These are phyloP conservation scores for Boeremia exigua DNA, from an alignment of 2,329 filamentous ascomycete species.

Conservation along the genomic window DNA sequence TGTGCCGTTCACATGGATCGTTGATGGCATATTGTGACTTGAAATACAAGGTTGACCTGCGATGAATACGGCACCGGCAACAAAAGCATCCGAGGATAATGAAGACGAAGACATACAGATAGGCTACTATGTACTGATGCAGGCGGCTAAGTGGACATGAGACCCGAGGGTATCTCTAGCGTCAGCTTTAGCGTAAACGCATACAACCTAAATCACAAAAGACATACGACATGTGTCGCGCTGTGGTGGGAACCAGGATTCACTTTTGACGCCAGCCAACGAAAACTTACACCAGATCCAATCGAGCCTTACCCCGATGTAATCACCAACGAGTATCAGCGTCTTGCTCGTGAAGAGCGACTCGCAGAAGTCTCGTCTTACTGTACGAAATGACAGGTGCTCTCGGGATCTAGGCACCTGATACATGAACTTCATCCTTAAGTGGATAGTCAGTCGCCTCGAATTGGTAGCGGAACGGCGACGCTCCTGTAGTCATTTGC, in stretches of 20 bases:
- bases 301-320: background rate
- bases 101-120: background rate
- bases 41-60: too few species aligned
- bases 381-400: background rate
- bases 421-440: background rate
- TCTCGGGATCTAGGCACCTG: background rate
- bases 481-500: background rate
- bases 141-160: background rate
- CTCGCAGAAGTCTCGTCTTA: background rate
- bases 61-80: background rate
- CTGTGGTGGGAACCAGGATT: background rate
- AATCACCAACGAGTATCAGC: background rate
- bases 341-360: background rate
- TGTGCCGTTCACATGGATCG: background rate
- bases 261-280: background rate
- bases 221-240: background rate
- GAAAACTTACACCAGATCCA: background rate
- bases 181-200: background rate
- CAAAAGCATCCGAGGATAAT: background rate
- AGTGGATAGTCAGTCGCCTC: conserved; percentile 1
- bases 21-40: background rate
- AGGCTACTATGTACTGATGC: conserved; percentile 1
- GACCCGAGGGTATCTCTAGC: conserved; percentile 1
- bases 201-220: background rate
- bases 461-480: background rate